Percentiles rank a stretch among this genome's conserved stretches.
Evolutionary conservation across 495 filamentous ascomycete species (phyloP).

Genomic region (Wilcoxina mikolae): DNA sequence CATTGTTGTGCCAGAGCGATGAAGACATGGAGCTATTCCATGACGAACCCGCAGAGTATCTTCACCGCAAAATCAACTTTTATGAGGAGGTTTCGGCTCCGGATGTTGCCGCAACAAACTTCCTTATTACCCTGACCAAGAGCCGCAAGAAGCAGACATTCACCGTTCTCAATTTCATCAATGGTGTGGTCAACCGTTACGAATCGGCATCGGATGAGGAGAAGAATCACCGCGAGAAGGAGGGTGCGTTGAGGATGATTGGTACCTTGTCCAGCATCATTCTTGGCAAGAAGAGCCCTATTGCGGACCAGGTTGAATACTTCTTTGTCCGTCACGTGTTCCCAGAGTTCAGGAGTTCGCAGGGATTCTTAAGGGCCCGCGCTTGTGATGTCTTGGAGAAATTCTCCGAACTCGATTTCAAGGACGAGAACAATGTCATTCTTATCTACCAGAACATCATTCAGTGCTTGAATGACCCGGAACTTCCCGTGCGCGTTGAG

Average conservation of each 20-base stretch:
- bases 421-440: slow-evolving; percentile 84
- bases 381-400: slow-evolving; percentile 96
- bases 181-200: slow-evolving; percentile 77
- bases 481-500: slow-evolving; percentile 83
- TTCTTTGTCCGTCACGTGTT: slow-evolving; percentile 98
- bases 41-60: slow-evolving; percentile 83
- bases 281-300: slow-evolving; percentile 91
- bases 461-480: slow-evolving; percentile 86
- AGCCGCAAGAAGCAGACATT: slow-evolving; percentile 90
- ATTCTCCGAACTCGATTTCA: slow-evolving; percentile 90
- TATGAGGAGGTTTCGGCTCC: slow-evolving; percentile 94
- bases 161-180: slow-evolving; percentile 82
- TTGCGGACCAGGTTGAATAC: slow-evolving; percentile 95
- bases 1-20: slow-evolving; percentile 78
- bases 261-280: slow-evolving; percentile 88
- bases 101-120: slow-evolving; percentile 92
- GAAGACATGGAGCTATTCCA: slow-evolving; percentile 92
- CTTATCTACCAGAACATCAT: slow-evolving; percentile 93
- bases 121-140: slow-evolving; percentile 88
- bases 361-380: slow-evolving; percentile 85
- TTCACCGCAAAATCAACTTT: slow-evolving; percentile 92
- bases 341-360: slow-evolving; percentile 85
- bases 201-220: slow-evolving; percentile 68
- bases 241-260: slow-evolving; percentile 93
- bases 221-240: slow-evolving; percentile 87